Evolutionary conservation across 495 filamentous ascomycete species (phyloP).

Genomic region (Corynascus novoguineensis): DNA sequence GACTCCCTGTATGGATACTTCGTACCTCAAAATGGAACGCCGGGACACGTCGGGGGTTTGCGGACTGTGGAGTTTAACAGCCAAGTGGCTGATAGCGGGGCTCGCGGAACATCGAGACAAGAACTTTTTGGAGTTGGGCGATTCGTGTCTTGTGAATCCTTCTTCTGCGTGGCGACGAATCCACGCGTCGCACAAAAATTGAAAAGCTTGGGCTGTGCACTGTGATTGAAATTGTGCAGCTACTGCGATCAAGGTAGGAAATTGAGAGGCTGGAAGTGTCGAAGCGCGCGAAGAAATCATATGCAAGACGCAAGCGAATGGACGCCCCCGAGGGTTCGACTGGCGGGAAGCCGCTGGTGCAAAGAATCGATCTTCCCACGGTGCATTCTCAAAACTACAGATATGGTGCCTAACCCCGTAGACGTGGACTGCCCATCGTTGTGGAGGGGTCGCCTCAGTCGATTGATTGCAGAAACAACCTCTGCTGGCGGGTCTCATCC

Average conservation of each 20-base stretch:
- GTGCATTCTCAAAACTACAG: neutral
- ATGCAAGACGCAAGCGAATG: conserved; percentile 22
- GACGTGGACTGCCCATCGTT: neutral
- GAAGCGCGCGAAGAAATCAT: conserved; percentile 6
- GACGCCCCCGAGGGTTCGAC: neutral
- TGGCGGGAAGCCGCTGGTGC: neutral
- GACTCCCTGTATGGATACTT: neutral
- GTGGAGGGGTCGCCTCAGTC: neutral
- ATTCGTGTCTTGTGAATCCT: conserved; percentile 16
- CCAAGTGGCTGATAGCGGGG: neutral
- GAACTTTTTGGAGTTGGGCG: conserved; percentile 5
- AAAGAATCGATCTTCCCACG: neutral
- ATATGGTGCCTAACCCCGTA: neutral
- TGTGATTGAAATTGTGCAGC: conserved; percentile 26
- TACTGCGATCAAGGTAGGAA: conserved; percentile 18
- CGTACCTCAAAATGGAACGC: neutral
- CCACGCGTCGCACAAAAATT: conserved; percentile 16
- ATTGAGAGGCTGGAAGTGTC: conserved; percentile 28
- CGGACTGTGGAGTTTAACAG: neutral
- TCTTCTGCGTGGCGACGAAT: conserved; percentile 7
- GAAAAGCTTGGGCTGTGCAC: neutral
- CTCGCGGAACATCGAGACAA: conserved; percentile 12
- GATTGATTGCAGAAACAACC: neutral
- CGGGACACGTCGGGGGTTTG: conserved; percentile 8
- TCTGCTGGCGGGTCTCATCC: neutral